Evolutionary conservation across 148 eudicot species (phyloP).

Genomic region (Chenopodium quinoa): DNA sequence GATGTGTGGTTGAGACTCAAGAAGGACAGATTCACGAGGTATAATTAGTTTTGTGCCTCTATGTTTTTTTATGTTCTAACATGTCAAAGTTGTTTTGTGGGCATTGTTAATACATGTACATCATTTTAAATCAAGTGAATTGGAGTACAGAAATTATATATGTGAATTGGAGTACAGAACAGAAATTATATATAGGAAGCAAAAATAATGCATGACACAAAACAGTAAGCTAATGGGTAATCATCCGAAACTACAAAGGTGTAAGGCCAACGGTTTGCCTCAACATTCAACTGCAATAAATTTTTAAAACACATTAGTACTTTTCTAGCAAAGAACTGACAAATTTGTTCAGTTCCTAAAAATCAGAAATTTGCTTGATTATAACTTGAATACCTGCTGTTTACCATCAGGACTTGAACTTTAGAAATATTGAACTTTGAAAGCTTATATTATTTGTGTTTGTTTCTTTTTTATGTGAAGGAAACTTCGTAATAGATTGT

Average conservation of each 20-base stretch:
- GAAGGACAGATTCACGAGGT: too few relatives aligned
- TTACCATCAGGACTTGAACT: constrained; percentile 32
- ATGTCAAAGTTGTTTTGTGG: too few relatives aligned
- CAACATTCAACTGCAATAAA: constrained; percentile 40
- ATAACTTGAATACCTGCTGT: constrained; percentile 33
- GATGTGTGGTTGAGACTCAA: too few relatives aligned
- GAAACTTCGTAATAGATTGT: neutral
- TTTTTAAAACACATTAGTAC: neutral
- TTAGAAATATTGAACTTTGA: too few relatives aligned
- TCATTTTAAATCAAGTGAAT: neutral
- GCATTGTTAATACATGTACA: neutral
- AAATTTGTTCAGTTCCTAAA: neutral
- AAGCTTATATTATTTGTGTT: neutral
- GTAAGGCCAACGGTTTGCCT: constrained; percentile 68
- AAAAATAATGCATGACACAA: neutral
- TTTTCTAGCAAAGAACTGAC: neutral
- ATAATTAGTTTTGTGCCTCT: too few relatives aligned
- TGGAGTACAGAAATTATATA: neutral
- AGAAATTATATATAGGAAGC: too few relatives aligned
- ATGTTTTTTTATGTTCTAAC: too few relatives aligned
- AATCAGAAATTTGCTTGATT: neutral
- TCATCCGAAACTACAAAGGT: constrained; percentile 59
- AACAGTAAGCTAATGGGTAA: constrained; percentile 25
- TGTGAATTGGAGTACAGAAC: neutral
- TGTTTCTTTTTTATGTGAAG: neutral